These are phyloP conservation scores for Clitopilus passeckerianus DNA, from an alignment of 768 basidiomycete species.

Conservation along the genomic window DNA sequence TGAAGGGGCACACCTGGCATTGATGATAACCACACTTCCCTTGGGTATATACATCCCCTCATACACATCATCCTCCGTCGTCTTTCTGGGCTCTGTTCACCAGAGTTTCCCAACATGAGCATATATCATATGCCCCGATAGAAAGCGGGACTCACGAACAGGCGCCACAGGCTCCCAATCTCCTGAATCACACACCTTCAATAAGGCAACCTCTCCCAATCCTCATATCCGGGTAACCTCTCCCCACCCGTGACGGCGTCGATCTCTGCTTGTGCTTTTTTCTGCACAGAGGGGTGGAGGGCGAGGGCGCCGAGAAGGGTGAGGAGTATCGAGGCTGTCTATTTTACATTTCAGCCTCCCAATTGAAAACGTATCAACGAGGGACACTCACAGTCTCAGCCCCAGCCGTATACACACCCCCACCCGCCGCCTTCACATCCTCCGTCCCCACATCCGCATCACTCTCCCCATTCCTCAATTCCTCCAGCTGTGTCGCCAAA, in stretches of 20 bases:
- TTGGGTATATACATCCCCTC: constrained; percentile 12
- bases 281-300: constrained; percentile 12
- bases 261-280: constrained; percentile 14
- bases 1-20: constrained; percentile 9
- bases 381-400: background rate
- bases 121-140: no score
- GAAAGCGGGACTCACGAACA: background rate
- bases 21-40: constrained; percentile 10
- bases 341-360: no score
- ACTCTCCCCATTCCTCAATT: background rate
- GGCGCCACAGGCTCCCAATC: background rate
- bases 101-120: no score
- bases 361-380: no score
- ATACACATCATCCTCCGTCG: constrained; percentile 12
- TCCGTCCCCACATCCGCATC: background rate
- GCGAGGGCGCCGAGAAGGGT: background rate
- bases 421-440: background rate
- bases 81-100: background rate
- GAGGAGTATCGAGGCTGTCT: background rate
- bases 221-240: constrained; percentile 13
- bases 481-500: background rate
- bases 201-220: constrained; percentile 11
- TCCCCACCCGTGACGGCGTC: constrained; percentile 11
- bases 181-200: background rate
- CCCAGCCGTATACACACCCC: background rate